Percentiles rank a stretch among this genome's conserved stretches.
Evolutionary conservation across 1,284 basidiomycete genomes (phyloP).

Genomic region (Fomitopsis palustris): DNA sequence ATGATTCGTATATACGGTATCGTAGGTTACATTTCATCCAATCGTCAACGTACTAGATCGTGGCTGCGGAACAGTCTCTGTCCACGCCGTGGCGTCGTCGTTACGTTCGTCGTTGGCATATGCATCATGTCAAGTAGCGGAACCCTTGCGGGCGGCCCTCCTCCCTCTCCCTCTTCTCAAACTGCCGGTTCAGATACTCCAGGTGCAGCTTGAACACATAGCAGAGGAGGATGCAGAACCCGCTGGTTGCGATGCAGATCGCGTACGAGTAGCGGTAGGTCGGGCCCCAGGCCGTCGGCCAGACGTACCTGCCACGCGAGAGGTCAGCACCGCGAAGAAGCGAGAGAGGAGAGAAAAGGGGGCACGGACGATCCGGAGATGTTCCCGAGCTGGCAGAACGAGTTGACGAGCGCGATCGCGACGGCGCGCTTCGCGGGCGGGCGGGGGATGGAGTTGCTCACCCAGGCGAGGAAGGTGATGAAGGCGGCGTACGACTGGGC

Average conservation of each 20-base stretch:
- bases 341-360: neutral
- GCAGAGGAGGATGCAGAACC: slow-evolving; percentile 44
- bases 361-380: slow-evolving; percentile 66
- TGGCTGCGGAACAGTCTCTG: no score
- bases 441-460: slow-evolving; percentile 62
- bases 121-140: slow-evolving; percentile 19
- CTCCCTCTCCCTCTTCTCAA: slow-evolving; percentile 29
- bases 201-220: slow-evolving; percentile 43
- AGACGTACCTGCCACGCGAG: slow-evolving; percentile 29
- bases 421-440: slow-evolving; percentile 76
- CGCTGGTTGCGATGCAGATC: slow-evolving; percentile 45
- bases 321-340: neutral
- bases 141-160: slow-evolving; percentile 24
- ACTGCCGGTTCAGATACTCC: slow-evolving; percentile 30
- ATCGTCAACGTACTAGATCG: neutral
- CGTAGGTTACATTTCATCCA: neutral
- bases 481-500: slow-evolving; percentile 72
- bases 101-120: no score
- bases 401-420: slow-evolving; percentile 70
- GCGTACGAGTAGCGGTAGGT: slow-evolving; percentile 42
- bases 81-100: no score
- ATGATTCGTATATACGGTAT: neutral
- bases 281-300: slow-evolving; percentile 38
- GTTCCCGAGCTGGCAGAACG: slow-evolving; percentile 73
- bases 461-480: slow-evolving; percentile 70